Evolutionary conservation across 2,329 filamentous ascomycete species (phyloP).

Genomic region (Dryadomyces quercivorus): DNA sequence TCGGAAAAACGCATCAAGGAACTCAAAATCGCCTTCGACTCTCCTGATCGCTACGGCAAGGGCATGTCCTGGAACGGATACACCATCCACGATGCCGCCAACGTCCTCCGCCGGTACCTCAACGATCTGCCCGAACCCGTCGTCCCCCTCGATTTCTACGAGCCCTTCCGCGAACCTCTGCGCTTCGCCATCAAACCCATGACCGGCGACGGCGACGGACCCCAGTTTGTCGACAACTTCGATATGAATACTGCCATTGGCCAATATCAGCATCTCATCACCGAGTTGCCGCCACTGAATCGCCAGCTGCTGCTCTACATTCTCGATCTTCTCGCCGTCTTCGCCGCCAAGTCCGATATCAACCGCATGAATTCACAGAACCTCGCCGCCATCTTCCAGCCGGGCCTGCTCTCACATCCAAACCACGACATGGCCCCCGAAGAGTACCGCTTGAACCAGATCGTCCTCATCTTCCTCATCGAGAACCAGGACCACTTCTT

Average conservation of each 20-base stretch:
- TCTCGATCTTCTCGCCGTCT: conserved; percentile 87
- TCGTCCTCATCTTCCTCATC: conserved; percentile 93
- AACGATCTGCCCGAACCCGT: conserved; percentile 96
- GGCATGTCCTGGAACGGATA: conserved; percentile 95
- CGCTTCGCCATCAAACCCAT: conserved; percentile 59
- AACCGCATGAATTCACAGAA: conserved; percentile 96
- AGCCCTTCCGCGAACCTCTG: conserved; percentile 77
- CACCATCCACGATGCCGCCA: conserved; percentile 95
- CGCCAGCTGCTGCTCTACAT: conserved; percentile 92
- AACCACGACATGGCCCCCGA: conserved; percentile 88
- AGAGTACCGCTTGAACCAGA: conserved; percentile 91
- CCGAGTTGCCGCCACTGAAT: conserved; percentile 83
- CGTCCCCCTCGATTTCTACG: conserved; percentile 86
- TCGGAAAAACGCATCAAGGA: conserved; percentile 98
- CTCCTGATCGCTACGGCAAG: conserved; percentile 90
- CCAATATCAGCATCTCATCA: conserved; percentile 82
- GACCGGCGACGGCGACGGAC: conserved; percentile 54
- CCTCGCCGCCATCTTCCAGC: conserved; percentile 92
- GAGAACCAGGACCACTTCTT: conserved; percentile 98
- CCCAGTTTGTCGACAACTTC: conserved; percentile 62
- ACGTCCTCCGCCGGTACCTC: conserved; percentile 87
- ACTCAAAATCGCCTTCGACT: conserved; percentile 82
- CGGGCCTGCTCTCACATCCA: conserved; percentile 88
- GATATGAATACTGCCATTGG: conserved; percentile 64
- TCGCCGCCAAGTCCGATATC: conserved; percentile 89